Percentiles rank a stretch among this genome's conserved stretches.
phyloP scores from a whole-genome alignment of 2,329 filamentous ascomycete genomes.

The Cyphellophora europaea region DNA sequence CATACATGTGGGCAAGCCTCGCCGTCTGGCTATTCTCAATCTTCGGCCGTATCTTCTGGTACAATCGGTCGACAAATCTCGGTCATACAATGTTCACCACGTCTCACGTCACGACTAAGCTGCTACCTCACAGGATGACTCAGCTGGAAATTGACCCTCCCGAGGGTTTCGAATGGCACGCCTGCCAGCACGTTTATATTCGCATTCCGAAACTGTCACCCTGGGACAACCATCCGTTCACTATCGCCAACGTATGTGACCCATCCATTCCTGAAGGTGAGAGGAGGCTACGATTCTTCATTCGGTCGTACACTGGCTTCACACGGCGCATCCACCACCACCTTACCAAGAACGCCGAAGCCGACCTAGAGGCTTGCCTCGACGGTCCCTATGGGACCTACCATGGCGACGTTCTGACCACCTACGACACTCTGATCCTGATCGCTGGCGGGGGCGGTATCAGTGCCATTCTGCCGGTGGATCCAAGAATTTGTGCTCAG shows the following conservation, averaged over 20 bases:
- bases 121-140: conserved; percentile 18
- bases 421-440: conserved; percentile 26
- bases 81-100: too few species aligned
- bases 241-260: conserved; percentile 16
- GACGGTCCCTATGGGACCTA: conserved; percentile 23
- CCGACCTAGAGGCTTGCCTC: conserved; percentile 13
- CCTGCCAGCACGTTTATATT: conserved; percentile 53
- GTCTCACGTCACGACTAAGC: conserved; percentile 16
- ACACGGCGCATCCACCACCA: conserved; percentile 12
- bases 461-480: conserved; percentile 32
- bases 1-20: conserved; percentile 20
- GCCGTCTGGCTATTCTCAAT: conserved; percentile 15
- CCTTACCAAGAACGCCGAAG: conserved; percentile 1
- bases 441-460: conserved; percentile 42
- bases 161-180: conserved; percentile 19
- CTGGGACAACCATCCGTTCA: conserved; percentile 24
- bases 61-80: conserved; percentile 7
- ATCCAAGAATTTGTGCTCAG: conserved; percentile 7
- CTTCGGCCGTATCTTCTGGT: conserved; percentile 13
- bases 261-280: too few species aligned
- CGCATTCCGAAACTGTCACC: conserved; percentile 18
- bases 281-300: conserved; percentile 20
- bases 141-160: conserved; percentile 16
- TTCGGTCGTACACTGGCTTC: conserved; percentile 19
- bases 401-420: conserved; percentile 3